phyloP scores from a whole-genome alignment of 495 filamentous ascomycete species.

The Annulohypoxylon nitens region DNA sequence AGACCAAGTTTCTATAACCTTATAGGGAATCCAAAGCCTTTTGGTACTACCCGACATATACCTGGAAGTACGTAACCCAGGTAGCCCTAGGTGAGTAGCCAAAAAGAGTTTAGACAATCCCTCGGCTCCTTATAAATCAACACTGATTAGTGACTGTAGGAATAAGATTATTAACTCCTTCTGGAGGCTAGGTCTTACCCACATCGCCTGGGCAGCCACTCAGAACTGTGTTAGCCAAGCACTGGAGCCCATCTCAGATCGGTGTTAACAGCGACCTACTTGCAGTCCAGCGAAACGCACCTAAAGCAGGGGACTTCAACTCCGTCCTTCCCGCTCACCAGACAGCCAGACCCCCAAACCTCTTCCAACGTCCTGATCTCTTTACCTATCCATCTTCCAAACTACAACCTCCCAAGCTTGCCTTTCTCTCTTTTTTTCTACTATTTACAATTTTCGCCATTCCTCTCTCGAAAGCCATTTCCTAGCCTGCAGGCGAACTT shows the following conservation, averaged over 20 bases:
- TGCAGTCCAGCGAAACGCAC: slow-evolving; percentile 6
- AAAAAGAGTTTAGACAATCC: slow-evolving; percentile 32
- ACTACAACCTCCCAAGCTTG: background rate
- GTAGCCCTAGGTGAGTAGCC: slow-evolving; percentile 1
- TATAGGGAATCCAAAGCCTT: background rate
- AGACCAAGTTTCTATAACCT: background rate
- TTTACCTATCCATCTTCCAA: slow-evolving; percentile 22
- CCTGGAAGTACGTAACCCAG: background rate
- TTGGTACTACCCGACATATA: background rate
- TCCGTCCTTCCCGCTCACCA: slow-evolving; percentile 38
- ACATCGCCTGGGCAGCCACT: slow-evolving; percentile 18
- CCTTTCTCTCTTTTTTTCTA: slow-evolving; percentile 12
- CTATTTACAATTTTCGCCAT: slow-evolving; percentile 35
- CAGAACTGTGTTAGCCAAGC: background rate
- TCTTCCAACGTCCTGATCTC: slow-evolving; percentile 27
- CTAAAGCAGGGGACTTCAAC: background rate
- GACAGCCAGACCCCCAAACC: slow-evolving; percentile 27
- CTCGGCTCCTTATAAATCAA: background rate
- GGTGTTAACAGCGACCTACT: slow-evolving; percentile 36
- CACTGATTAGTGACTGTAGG: background rate
- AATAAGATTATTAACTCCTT: slow-evolving; percentile 24
- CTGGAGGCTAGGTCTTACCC: slow-evolving; percentile 17
- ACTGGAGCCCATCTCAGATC: slow-evolving; percentile 21
- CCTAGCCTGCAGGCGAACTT: slow-evolving; percentile 28
- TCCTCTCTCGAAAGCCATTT: slow-evolving; percentile 7